Evolutionary conservation across 2,329 filamentous ascomycete genomes (phyloP).

Genomic region (Epichloe amarillans): DNA sequence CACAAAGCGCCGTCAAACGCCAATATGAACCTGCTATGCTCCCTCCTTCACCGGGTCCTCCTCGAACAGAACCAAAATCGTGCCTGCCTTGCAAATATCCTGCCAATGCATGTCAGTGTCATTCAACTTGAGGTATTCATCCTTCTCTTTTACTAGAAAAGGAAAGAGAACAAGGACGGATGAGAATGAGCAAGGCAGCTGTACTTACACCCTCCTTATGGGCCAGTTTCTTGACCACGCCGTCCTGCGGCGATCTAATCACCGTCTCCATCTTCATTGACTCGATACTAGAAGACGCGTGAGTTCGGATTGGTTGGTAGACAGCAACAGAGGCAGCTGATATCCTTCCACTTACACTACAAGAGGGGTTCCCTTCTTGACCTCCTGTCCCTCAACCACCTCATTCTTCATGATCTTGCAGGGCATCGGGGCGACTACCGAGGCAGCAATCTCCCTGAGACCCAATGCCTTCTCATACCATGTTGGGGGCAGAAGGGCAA

Average conservation of each 20-base stretch:
- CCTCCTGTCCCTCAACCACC: slow-evolving; percentile 65
- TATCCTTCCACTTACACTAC: slow-evolving; percentile 50
- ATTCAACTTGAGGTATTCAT: background rate
- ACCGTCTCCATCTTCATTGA: slow-evolving; percentile 89
- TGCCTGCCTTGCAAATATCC: slow-evolving; percentile 70
- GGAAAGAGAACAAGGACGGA: background rate
- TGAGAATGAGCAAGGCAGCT: background rate
- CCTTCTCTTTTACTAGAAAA: background rate
- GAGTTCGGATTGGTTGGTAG: background rate
- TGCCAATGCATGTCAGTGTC: slow-evolving; percentile 16
- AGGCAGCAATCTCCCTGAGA: slow-evolving; percentile 65
- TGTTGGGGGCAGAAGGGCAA: slow-evolving; percentile 45
- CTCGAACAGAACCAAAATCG: slow-evolving; percentile 61
- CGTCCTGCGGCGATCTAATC: slow-evolving; percentile 62
- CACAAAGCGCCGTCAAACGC: slow-evolving; percentile 7
- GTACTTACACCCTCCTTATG: slow-evolving; percentile 58
- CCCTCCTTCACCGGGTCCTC: slow-evolving; percentile 25
- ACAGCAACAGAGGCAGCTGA: background rate
- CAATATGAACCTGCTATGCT: slow-evolving; percentile 9
- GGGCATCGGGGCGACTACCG: slow-evolving; percentile 87
- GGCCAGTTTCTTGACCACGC: slow-evolving; percentile 57
- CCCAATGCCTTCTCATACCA: slow-evolving; percentile 87
- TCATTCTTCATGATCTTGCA: slow-evolving; percentile 91
- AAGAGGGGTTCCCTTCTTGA: slow-evolving; percentile 74
- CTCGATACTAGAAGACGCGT: slow-evolving; percentile 43